Base-by-base conservation (phyloP, 768 basidiomycete genomes). In the Psilocybe sp. region DNA sequence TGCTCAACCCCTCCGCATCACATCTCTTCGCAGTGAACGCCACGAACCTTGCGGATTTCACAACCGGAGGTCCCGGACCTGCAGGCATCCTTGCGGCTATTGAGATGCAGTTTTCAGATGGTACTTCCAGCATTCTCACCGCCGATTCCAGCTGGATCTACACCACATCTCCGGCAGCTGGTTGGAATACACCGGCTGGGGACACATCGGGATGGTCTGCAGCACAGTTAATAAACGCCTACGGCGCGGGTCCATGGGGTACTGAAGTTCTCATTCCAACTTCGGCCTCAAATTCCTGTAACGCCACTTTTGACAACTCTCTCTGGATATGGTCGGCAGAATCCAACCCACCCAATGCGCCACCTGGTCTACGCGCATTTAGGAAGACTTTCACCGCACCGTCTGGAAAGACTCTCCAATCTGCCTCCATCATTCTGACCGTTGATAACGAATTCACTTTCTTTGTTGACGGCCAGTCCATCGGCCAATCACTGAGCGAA, bases 321-420 rank as follows among this genome's bases (percentile, higher is more conserved):
- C 53, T 51, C 2, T 68, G 65, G 65, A 63, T 66, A 40, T 68
- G 64, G 67, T 60, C 61, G 11, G 33, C 50, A n/a, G 54, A 59
- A 34, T 35, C 50, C 4, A 51, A 53, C 2, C 44, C 54, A n/a
- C 47, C 52, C 16, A 47, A 49, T 3, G 59, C 60, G 18, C 57
- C 63, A 11, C 52, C 63, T 10, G 56, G 56, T 28, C 42, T 52
- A 8, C 61, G 66, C 15, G 66, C 64, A 0, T 69, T 69, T 57
- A 60, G 67, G 18, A 60, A 59, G 40, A 62, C 63, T 3, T 56
- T 65, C 44, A 37, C 47, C 15, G 46, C 54, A 2, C 50, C 63
- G 3, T 49, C 48, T 14, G 63, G 61, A 4, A 63, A 66, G 49
- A 55, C 51, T n/a, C 34, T 60, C 1, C 53, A 57, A 16, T 59